Percentiles rank a stretch among this genome's conserved stretches.
These are phyloP conservation scores for Ascobolus immersus DNA, from an alignment of 495 filamentous ascomycete species.

Conservation along the genomic window DNA sequence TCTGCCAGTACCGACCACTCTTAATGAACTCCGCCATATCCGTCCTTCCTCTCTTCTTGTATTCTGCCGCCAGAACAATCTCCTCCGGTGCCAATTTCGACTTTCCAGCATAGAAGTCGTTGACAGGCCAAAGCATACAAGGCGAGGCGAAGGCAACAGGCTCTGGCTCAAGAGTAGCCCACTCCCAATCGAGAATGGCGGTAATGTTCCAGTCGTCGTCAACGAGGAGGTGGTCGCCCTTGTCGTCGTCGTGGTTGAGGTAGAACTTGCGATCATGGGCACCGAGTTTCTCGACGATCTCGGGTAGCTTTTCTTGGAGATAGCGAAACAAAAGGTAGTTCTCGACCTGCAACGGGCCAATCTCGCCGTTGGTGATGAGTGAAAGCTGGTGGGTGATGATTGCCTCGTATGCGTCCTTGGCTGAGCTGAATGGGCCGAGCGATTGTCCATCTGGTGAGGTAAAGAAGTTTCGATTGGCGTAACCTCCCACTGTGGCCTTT, in stretches of 20 bases:
- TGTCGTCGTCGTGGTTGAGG: slow-evolving; percentile 22
- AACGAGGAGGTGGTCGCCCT: slow-evolving; percentile 23
- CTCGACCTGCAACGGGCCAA: slow-evolving; percentile 12
- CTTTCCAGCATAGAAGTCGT: too few relatives aligned
- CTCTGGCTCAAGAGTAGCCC: too few relatives aligned
- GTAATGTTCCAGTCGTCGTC: slow-evolving; percentile 22
- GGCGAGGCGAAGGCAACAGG: too few relatives aligned
- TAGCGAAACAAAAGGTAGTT: slow-evolving; percentile 19
- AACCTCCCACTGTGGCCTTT: slow-evolving; percentile 5
- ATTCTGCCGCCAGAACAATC: too few relatives aligned
- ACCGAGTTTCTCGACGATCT: slow-evolving; percentile 2
- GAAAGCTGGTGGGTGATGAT: slow-evolving; percentile 9
- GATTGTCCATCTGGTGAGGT: slow-evolving; percentile 2
- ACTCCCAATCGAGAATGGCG: slow-evolving; percentile 24
- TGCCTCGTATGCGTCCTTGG: slow-evolving; percentile 8
- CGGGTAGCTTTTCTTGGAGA: slow-evolving; percentile 14
- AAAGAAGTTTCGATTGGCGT: slow-evolving; percentile 7
- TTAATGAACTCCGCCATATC: too few relatives aligned
- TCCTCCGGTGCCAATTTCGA: too few relatives aligned
- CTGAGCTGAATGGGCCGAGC: slow-evolving; percentile 13
- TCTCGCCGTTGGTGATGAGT: slow-evolving; percentile 10
- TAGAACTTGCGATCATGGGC: slow-evolving; percentile 20
- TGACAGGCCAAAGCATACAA: too few relatives aligned
- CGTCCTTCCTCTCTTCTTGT: too few relatives aligned
- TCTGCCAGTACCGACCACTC: too few relatives aligned